A percentile compares a stretch with the other conserved stretches of the same genome.
These are phyloP conservation scores for Nicotiana tomentosiformis DNA, from an alignment of 257 asterid genomes.

Conservation along the genomic window DNA sequence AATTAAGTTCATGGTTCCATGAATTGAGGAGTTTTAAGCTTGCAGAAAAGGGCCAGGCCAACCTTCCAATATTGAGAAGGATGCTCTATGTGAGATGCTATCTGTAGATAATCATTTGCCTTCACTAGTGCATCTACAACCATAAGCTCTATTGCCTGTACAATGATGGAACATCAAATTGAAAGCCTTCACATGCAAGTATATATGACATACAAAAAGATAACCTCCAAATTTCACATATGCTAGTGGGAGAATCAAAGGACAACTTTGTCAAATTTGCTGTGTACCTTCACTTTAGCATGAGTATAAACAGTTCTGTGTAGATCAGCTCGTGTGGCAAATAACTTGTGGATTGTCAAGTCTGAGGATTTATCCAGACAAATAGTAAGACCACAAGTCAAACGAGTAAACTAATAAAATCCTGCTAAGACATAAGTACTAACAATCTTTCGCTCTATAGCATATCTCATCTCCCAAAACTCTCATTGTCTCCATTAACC, in stretches of 20 bases:
- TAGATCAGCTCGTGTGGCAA: slow-evolving; percentile 88
- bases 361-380: slow-evolving; percentile 41
- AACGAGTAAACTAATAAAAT: background rate
- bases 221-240: slow-evolving; percentile 6
- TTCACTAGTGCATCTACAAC: slow-evolving; percentile 80
- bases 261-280: background rate
- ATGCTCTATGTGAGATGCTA: slow-evolving; percentile 73
- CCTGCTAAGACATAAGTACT: slow-evolving; percentile 11
- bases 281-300: slow-evolving; percentile 85
- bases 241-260: background rate
- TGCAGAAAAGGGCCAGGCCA: slow-evolving; percentile 17
- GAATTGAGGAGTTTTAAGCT: slow-evolving; percentile 8
- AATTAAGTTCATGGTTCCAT: background rate
- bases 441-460: slow-evolving; percentile 86
- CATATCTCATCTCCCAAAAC: slow-evolving; percentile 92
- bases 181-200: background rate
- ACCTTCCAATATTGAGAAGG: slow-evolving; percentile 96
- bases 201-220: background rate
- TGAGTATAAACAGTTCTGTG: slow-evolving; percentile 83
- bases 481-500: slow-evolving; percentile 91
- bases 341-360: slow-evolving; percentile 79
- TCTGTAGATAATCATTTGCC: slow-evolving; percentile 63
- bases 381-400: slow-evolving; percentile 13
- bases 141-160: slow-evolving; percentile 90
- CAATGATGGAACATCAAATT: background rate